Evolutionary conservation across 495 filamentous ascomycete species (phyloP).

Genomic region (Hypoxylon fragiforme): DNA sequence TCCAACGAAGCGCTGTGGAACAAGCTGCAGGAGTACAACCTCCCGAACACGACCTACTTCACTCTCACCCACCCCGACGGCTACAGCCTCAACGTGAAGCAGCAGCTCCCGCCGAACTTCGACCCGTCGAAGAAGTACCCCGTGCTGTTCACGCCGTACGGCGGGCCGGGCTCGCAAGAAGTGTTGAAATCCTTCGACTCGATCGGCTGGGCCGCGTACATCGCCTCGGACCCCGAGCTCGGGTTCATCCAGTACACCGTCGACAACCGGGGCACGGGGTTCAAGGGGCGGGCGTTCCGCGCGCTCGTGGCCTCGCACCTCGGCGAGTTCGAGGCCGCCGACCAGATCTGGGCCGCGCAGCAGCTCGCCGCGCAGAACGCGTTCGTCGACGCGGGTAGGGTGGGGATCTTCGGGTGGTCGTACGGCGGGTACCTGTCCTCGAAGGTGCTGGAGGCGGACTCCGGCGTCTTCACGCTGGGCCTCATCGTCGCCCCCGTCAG

Average conservation of each 20-base stretch:
- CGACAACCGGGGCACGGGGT: conserved; percentile 61
- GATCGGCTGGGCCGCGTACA: conserved; percentile 54
- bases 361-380: conserved; percentile 43
- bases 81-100: conserved; percentile 51
- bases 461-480: conserved; percentile 55
- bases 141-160: conserved; percentile 58
- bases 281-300: conserved; percentile 56
- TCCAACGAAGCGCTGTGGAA: conserved; percentile 52
- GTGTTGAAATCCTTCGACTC: conserved; percentile 50
- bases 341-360: conserved; percentile 60
- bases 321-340: conserved; percentile 57
- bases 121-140: conserved; percentile 58
- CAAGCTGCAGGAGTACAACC: conserved; percentile 50
- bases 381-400: conserved; percentile 54
- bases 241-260: conserved; percentile 59
- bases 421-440: conserved; percentile 61
- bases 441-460: conserved; percentile 58
- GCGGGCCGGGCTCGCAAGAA: conserved; percentile 57
- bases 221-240: conserved; percentile 60
- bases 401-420: conserved; percentile 63
- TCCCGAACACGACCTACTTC: conserved; percentile 54
- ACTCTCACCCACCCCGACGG: conserved; percentile 52
- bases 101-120: conserved; percentile 55
- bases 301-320: conserved; percentile 50
- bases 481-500: conserved; percentile 58